Percentiles rank a stretch among this genome's conserved stretches.
Conservation (phyloP, 495 filamentous ascomycete species). For the Cudoniella acicularis region DNA sequence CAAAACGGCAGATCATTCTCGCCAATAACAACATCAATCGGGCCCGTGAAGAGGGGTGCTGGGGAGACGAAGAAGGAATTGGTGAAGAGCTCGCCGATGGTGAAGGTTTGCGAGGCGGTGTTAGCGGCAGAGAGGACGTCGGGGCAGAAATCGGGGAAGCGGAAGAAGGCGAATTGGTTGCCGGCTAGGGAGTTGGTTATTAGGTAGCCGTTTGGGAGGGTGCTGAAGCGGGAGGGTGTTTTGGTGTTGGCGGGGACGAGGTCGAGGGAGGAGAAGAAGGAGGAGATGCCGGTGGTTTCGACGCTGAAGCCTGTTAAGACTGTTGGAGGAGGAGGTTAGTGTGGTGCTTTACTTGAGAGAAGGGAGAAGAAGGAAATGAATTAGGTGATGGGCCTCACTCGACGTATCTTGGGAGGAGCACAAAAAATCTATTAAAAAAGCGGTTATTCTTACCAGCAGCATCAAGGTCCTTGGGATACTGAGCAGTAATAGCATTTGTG, state of each 20-base stretch:
- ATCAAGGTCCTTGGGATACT: conserved; percentile 31
- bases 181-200: not conserved
- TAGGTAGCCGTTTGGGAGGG: conserved; percentile 4
- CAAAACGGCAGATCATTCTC: conserved; percentile 31
- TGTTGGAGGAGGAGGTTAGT: too few relatives aligned
- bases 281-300: conserved; percentile 2
- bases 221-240: conserved; percentile 13
- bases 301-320: conserved; percentile 27
- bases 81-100: conserved; percentile 23
- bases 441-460: too few relatives aligned
- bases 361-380: too few relatives aligned
- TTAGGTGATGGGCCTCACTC: too few relatives aligned
- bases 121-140: conserved; percentile 3
- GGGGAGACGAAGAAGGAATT: conserved; percentile 7
- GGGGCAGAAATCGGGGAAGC: not conserved
- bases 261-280: conserved; percentile 19
- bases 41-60: conserved; percentile 25
- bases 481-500: conserved; percentile 22
- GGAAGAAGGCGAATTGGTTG: conserved; percentile 11
- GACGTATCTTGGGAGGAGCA: too few relatives aligned
- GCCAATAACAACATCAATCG: conserved; percentile 28
- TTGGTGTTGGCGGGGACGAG: conserved; percentile 21
- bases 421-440: too few relatives aligned
- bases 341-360: too few relatives aligned
- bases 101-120: conserved; percentile 26